Evolutionary conservation across 1,284 basidiomycete genomes (phyloP), one percentile per base, ranked within the genome.

Genomic region (Marasmius sp.): DNA sequence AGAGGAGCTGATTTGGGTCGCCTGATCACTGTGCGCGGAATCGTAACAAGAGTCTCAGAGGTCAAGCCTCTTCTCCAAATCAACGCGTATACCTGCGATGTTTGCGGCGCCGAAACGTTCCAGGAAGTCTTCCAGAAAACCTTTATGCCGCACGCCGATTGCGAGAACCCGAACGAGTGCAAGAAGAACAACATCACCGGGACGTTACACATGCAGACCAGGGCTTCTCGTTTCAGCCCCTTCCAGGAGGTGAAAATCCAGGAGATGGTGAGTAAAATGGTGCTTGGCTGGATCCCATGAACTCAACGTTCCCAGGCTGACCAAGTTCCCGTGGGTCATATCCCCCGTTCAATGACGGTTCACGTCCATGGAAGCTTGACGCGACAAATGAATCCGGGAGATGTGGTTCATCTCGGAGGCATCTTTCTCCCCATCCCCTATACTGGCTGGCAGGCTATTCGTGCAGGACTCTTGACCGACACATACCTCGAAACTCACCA

Each of bases 221-320:
- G 97, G 39, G 97, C 97, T 20, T 95, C 93, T 78, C 90, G 97
- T 62, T 99, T 99, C 77, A 93, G 92, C 69, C 95, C 97, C 0
- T 99, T 99, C 83, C 97, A 99, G 74, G 97, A 99, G 75, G 88
- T 98, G 67, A 97, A 97, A 78, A 94, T 99, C 54, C 97, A 99
- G 75, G 97, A 99, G 77, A 97, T 99, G 97, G 94, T 92, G 64
- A 60, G 83, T 72, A 4, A 18, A 41, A 47, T 37, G 20, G 39
- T 12, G 51, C 33, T 8, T 48, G 47, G 53, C 10, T 27, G 52
- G 33, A 41, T n/a, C 61, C 52, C 36, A 36, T 57, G 60, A 68
- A 59, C 70, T 64, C 65, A 55, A 59, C 34, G 57, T 59, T 61
- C 60, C 9, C 67, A 95, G 93, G 93, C 97, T 27, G 97, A 99